phyloP scores from a whole-genome alignment of 2,329 filamentous ascomycete genomes.

The Coniochaeta sp. region DNA sequence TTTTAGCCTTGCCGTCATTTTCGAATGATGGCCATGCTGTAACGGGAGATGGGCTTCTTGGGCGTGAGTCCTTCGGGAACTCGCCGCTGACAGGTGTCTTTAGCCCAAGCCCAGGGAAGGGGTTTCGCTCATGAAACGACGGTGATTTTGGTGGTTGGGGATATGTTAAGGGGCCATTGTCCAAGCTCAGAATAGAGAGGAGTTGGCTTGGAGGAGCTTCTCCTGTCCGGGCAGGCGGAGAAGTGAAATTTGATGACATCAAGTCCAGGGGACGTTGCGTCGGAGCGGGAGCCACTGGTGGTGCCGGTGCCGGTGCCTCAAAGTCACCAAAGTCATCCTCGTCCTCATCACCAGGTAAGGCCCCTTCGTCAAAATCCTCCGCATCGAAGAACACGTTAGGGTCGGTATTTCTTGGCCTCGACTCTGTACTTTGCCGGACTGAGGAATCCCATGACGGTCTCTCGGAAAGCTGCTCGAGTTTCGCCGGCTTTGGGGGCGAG shows the following conservation, averaged over 20 bases:
- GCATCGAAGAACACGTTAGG: conserved; percentile 62
- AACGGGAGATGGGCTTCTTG: conserved; percentile 30
- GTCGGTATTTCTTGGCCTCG: conserved; percentile 23
- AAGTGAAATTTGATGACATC: conserved; percentile 6
- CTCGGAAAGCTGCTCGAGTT: conserved; percentile 6
- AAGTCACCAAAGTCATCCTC: conserved; percentile 37
- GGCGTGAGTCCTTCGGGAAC: conserved; percentile 23
- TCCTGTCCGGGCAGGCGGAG: conserved; percentile 7
- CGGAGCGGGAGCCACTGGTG: conserved; percentile 4
- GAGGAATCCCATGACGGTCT: conserved; percentile 4
- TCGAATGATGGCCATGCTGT: conserved; percentile 39
- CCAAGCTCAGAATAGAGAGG: conserved; percentile 25
- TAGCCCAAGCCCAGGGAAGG: conserved; percentile 41
- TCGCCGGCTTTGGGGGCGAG: conserved; percentile 11
- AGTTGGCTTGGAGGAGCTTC: conserved; percentile 18
- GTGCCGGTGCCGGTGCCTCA: conserved; percentile 13
- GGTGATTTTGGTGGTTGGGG: conserved; percentile 43
- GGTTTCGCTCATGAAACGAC: conserved; percentile 46
- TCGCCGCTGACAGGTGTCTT: conserved; percentile 31
- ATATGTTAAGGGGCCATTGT: conserved; percentile 26
- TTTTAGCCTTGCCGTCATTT: conserved; percentile 10
- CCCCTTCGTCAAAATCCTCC: conserved; percentile 42
- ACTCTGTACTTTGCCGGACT: not conserved
- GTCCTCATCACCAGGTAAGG: conserved; percentile 22
- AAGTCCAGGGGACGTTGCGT: conserved; percentile 11